A percentile compares a stretch with the other conserved stretches of the same genome.
phyloP scores from a whole-genome alignment of 1,139 yeast species.

The Candida dubliniensis region DNA sequence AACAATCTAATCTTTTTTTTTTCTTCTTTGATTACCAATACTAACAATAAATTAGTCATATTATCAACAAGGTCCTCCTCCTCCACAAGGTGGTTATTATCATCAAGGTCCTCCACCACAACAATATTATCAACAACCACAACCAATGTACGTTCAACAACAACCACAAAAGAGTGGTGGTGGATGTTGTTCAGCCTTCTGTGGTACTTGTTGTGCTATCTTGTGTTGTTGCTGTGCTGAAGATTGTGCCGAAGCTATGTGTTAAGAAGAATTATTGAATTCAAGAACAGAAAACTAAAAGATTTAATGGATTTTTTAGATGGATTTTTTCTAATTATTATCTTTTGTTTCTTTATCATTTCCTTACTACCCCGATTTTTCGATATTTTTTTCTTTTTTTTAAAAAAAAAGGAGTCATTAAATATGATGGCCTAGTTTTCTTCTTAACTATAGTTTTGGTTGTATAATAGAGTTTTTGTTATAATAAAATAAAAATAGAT shows the following conservation, averaged over 20 bases:
- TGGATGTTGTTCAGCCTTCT: slow-evolving; percentile 40
- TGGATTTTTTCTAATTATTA: background rate
- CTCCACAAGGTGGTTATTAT: slow-evolving; percentile 31
- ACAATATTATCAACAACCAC: slow-evolving; percentile 38
- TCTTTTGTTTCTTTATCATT: background rate
- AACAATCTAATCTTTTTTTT: too few species aligned
- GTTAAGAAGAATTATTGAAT: slow-evolving; percentile 1
- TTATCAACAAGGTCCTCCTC: slow-evolving; percentile 40
- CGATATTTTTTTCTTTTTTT: too few species aligned
- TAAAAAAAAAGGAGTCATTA: too few species aligned
- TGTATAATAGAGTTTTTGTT: background rate
- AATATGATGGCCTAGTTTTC: background rate
- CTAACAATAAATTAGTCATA: slow-evolving; percentile 13
- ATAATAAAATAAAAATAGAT: background rate
- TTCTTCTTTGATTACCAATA: background rate
- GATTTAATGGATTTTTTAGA: background rate
- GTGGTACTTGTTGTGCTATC: slow-evolving; percentile 46
- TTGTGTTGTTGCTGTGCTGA: slow-evolving; percentile 50
- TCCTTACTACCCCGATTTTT: too few species aligned
- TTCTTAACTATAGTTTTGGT: background rate
- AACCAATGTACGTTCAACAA: slow-evolving; percentile 45
- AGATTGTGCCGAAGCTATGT: slow-evolving; percentile 16
- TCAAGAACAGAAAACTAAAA: background rate
- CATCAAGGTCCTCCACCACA: slow-evolving; percentile 36
- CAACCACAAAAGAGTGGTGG: slow-evolving; percentile 31